Percentiles rank a stretch among this genome's conserved stretches.
phyloP scores from a whole-genome alignment of 176 grass and related monocot species.

The Olyra latifolia region DNA sequence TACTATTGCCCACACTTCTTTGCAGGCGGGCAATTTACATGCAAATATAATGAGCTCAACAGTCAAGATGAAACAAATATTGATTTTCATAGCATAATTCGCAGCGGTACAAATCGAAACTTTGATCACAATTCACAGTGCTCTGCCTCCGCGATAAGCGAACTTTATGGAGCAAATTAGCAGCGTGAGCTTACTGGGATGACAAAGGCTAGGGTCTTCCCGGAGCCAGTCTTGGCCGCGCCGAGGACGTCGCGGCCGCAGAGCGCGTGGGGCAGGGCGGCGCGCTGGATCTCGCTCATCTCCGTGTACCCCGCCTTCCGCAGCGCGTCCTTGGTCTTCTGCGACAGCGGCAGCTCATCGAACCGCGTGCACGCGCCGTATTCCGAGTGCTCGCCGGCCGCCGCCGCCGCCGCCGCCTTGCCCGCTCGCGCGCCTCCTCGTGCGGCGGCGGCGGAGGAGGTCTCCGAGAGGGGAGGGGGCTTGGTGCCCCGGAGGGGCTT shows the following conservation, averaged over 20 bases:
- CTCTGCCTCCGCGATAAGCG: not conserved
- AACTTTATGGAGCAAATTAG: constrained; percentile 21
- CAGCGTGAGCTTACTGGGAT: constrained; percentile 53
- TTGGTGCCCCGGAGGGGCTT: constrained; percentile 67
- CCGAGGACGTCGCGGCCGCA: constrained; percentile 89
- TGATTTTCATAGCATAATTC: not conserved
- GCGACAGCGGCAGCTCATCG: constrained; percentile 70
- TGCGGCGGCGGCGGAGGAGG: constrained; percentile 17
- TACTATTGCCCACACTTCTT: not conserved
- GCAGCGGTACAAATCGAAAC: not conserved
- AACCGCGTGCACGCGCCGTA: constrained; percentile 70
- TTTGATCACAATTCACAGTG: not conserved
- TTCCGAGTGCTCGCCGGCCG: constrained; percentile 41
- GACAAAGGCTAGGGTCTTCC: constrained; percentile 91
- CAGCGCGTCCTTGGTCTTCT: constrained; percentile 66
- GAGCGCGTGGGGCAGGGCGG: constrained; percentile 77
- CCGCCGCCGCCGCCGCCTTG: not conserved
- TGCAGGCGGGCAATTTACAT: not conserved
- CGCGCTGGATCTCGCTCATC: constrained; percentile 94
- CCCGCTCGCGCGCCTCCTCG: not conserved
- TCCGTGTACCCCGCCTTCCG: constrained; percentile 50
- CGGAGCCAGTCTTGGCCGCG: constrained; percentile 84
- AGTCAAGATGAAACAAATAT: not conserved
- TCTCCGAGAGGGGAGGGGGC: constrained; percentile 46
- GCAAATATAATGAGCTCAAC: not conserved